Percentiles rank a stretch among this genome's conserved stretches.
Conservation (phyloP, 768 basidiomycete genomes). For the Lactarius quietus region DNA sequence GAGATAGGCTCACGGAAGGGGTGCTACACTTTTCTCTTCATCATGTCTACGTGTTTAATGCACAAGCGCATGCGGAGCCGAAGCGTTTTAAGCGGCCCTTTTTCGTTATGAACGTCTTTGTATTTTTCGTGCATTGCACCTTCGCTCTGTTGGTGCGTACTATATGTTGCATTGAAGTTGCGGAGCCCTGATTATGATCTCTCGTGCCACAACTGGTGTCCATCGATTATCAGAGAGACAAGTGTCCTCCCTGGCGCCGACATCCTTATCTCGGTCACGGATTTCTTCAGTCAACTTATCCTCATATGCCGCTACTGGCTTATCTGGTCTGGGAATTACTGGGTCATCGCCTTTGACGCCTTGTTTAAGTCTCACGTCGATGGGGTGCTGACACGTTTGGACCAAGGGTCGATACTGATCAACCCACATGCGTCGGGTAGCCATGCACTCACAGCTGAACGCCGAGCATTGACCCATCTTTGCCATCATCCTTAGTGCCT, state of each 20-base stretch:
- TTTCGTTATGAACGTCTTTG: slow-evolving; percentile 1
- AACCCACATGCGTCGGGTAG: neutral
- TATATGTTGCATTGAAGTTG: neutral
- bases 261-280: slow-evolving; percentile 36
- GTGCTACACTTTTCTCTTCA: slow-evolving; percentile 10
- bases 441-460: neutral
- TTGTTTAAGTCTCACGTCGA: slow-evolving; percentile 28
- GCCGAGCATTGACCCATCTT: slow-evolving; percentile 6
- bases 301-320: slow-evolving; percentile 44
- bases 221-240: slow-evolving; percentile 34
- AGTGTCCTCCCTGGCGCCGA: slow-evolving; percentile 34
- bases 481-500: slow-evolving; percentile 24
- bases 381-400: neutral
- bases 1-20: neutral
- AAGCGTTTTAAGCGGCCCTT: neutral
- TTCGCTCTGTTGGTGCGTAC: slow-evolving; percentile 34
- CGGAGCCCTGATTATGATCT: neutral
- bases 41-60: slow-evolving; percentile 5
- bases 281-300: slow-evolving; percentile 36
- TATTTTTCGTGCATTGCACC: slow-evolving; percentile 2
- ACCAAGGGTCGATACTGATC: neutral
- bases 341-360: slow-evolving; percentile 34
- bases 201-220: slow-evolving; percentile 33
- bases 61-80: neutral
- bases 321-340: slow-evolving; percentile 38